These are phyloP conservation scores for Candida ponderosae DNA, from an alignment of 805 yeast genomes.

Conservation along the genomic window DNA sequence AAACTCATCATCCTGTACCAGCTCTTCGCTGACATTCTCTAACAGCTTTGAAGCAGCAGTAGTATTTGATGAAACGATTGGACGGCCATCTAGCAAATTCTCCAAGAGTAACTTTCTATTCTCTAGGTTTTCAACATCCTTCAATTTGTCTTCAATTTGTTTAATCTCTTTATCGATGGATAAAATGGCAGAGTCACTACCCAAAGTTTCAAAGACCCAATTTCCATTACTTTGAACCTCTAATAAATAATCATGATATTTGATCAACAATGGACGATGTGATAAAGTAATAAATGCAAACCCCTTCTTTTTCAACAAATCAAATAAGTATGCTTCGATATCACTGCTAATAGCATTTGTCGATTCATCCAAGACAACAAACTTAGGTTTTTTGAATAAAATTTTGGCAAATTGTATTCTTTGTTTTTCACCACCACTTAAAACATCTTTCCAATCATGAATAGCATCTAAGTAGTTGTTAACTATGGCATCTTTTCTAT, in stretches of 20 bases:
- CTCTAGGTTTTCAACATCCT: constrained; percentile 52
- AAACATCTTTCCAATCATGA: constrained; percentile 82
- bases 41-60: too few species aligned
- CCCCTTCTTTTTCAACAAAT: constrained; percentile 56
- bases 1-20: too few species aligned
- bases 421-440: constrained; percentile 95
- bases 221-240: constrained; percentile 53
- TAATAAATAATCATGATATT: constrained; percentile 73
- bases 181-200: constrained; percentile 56
- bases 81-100: constrained; percentile 17
- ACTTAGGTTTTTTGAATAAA: constrained; percentile 70
- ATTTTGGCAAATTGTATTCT: constrained; percentile 83
- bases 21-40: too few species aligned
- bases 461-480: constrained; percentile 27
- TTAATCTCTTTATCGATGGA: constrained; percentile 72
- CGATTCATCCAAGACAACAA: constrained; percentile 86
- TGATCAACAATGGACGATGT: constrained; percentile 76
- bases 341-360: constrained; percentile 89
- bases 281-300: constrained; percentile 77
- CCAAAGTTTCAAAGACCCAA: constrained; percentile 59
- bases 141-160: constrained; percentile 52
- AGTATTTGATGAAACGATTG: too few species aligned
- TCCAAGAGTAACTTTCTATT: constrained; percentile 52
- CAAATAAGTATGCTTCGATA: constrained; percentile 82
- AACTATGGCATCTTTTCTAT: constrained; percentile 30